phyloP scores from a whole-genome alignment of 1,284 basidiomycete genomes.

The Cryptococcus floricola region DNA sequence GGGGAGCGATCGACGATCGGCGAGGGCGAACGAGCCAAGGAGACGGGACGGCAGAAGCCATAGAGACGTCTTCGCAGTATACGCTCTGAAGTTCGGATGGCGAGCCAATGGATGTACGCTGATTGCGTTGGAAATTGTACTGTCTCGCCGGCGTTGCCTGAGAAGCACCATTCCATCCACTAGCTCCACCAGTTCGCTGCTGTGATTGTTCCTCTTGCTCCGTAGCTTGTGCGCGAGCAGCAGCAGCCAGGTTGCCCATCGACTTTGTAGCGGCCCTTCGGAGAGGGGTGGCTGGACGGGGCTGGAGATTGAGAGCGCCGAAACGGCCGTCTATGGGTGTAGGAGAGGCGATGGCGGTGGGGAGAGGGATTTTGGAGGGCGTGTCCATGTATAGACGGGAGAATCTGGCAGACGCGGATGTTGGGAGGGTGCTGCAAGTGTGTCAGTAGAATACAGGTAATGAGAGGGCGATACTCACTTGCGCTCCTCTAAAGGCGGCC shows the following conservation, averaged over 20 bases:
- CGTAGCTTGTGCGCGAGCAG: constrained; percentile 18
- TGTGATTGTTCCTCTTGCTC: not conserved
- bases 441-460: constrained; percentile 2
- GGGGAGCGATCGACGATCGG: constrained; percentile 21
- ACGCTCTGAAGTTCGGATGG: constrained; percentile 34
- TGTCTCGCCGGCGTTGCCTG: constrained; percentile 31
- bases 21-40: constrained; percentile 29
- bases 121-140: constrained; percentile 7
- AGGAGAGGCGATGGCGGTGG: constrained; percentile 16
- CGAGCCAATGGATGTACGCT: constrained; percentile 38
- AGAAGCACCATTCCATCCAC: not conserved
- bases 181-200: not conserved
- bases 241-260: constrained; percentile 38
- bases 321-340: constrained; percentile 14
- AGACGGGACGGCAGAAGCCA: constrained; percentile 33
- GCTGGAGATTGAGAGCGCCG: constrained; percentile 9
- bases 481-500: constrained; percentile 36
- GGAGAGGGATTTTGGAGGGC: constrained; percentile 43
- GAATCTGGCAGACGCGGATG: constrained; percentile 16
- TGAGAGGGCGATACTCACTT: constrained; percentile 17
- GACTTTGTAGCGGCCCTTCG: constrained; percentile 39
- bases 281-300: constrained; percentile 22
- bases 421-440: constrained; percentile 21
- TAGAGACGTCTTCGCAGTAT: constrained; percentile 38
- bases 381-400: constrained; percentile 36